Evolutionary conservation across 2,329 filamentous ascomycete genomes (phyloP), one percentile per base, ranked within the genome.

Genomic region (Ilyonectria robusta): DNA sequence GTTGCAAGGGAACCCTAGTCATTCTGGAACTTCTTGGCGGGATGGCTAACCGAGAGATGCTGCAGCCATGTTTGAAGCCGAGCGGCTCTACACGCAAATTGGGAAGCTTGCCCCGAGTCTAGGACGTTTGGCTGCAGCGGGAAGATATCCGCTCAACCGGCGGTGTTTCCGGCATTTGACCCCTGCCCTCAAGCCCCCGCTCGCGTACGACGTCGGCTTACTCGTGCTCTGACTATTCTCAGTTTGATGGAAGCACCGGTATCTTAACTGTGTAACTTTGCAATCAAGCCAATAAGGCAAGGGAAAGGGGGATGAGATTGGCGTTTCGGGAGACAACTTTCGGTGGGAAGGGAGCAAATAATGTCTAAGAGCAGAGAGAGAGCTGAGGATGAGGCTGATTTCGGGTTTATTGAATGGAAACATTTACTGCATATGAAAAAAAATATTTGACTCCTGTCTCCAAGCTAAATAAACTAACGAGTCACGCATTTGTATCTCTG

Each of bases 161-260:
- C 17, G 26, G 53, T 53, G 58, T 60, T 51, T 60, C 19, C 58
- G 58, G 58, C 58, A 60, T 33, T 44, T 42, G 50, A 6, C 48
- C 40, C 59, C 50, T 47, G 59, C 46, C 29, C 35, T 61, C 48
- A 44, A 62, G 23, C 37, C 13, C n/a, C 23, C n/a, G 35, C 46
- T 8, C 23, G 21, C 19, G 29, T 62, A 29, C 59, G 10, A 62
- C 40, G 59, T 40, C 46, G 50, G 11, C 33, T n/a, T 59, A 33
- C 26, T 33, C 19, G 57, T 11, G 33, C 33, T 37, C 10, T 37
- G 9, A 37, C 33, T 37, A 11, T 37, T 37, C 33, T 37, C 33
- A 15, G 33, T 21, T 48, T 29, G 23, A 11, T 48, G 46, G 15
- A 17, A 15, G 23, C 13, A 8, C 26, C 23, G 15, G 29, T 62